Conservation (phyloP, 495 filamentous ascomycete species). For the Penicillium maclennaniae region DNA sequence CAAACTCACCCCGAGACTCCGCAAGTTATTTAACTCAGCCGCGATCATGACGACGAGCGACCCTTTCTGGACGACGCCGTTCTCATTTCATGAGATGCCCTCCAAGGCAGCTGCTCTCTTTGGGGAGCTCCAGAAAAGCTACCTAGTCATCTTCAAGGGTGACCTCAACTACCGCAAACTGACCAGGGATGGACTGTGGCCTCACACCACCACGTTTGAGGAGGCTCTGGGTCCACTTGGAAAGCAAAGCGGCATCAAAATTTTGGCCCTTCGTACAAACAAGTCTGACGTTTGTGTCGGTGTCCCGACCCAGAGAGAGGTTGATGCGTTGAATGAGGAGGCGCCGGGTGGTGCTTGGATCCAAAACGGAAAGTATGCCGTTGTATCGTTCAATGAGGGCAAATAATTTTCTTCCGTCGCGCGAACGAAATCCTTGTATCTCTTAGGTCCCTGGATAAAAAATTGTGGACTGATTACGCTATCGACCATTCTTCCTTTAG, state of each 20-base stretch:
- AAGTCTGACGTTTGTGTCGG: constrained; percentile 86
- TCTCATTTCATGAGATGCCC: constrained; percentile 74
- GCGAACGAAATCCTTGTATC: background rate
- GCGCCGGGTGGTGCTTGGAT: constrained; percentile 72
- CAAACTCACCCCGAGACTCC: constrained; percentile 68
- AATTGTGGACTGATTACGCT: background rate
- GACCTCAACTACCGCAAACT: constrained; percentile 86
- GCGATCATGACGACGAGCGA: constrained; percentile 66
- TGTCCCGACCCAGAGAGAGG: constrained; percentile 60
- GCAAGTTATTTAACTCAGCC: constrained; percentile 61
- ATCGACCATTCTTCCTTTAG: constrained; percentile 10
- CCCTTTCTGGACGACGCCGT: constrained; percentile 72
- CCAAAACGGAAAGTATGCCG: constrained; percentile 86
- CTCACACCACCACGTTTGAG: constrained; percentile 68
- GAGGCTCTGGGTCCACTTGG: constrained; percentile 79
- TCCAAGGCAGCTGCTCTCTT: constrained; percentile 51
- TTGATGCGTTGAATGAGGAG: constrained; percentile 62
- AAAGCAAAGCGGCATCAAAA: constrained; percentile 61
- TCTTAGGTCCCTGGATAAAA: background rate
- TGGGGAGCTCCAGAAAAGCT: constrained; percentile 66
- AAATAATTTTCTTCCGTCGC: constrained; percentile 29
- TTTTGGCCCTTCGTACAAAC: constrained; percentile 74
- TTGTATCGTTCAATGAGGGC: constrained; percentile 71
- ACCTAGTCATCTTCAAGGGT: constrained; percentile 83
- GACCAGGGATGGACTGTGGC: constrained; percentile 73